A percentile compares a stretch with the other conserved stretches of the same genome.
Evolutionary conservation across 2,329 filamentous ascomycete genomes (phyloP).

Genomic region (Pseudogymnoascus sp.): DNA sequence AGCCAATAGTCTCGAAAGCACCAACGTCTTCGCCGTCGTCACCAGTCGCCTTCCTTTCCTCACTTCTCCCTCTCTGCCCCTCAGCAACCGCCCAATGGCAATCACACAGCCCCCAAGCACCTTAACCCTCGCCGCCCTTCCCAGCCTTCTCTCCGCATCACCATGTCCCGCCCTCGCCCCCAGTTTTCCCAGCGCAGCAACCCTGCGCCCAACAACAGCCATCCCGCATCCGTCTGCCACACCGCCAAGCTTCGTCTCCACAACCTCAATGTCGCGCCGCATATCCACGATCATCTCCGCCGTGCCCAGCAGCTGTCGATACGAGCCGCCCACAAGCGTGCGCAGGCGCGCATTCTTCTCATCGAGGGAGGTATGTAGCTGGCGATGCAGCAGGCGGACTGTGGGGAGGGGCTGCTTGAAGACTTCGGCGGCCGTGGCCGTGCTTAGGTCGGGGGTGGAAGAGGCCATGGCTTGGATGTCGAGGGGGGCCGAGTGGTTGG

Average conservation of each 20-base stretch:
- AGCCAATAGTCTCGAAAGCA: constrained; percentile 67
- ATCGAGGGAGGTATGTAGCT: constrained; percentile 52
- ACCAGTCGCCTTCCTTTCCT: constrained; percentile 37
- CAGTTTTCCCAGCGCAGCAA: constrained; percentile 48
- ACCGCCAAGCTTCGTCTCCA: constrained; percentile 63
- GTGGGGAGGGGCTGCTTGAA: constrained; percentile 52
- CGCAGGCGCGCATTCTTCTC: constrained; percentile 57
- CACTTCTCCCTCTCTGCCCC: constrained; percentile 22
- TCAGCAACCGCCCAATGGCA: constrained; percentile 44
- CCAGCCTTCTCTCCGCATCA: constrained; percentile 17
- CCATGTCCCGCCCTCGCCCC: constrained; percentile 23
- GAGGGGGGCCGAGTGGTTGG: not conserved
- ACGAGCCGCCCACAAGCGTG: constrained; percentile 60
- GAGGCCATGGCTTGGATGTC: constrained; percentile 23
- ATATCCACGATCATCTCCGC: constrained; percentile 92
- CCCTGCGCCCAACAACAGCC: constrained; percentile 60
- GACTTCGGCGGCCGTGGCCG: constrained; percentile 32
- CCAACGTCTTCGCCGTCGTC: constrained; percentile 62
- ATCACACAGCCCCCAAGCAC: constrained; percentile 48
- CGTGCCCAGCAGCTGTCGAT: constrained; percentile 84
- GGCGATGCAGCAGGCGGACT: constrained; percentile 56
- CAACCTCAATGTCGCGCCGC: constrained; percentile 68
- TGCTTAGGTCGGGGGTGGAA: constrained; percentile 46
- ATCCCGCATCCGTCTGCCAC: constrained; percentile 76
- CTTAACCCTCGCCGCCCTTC: constrained; percentile 37